Base-by-base conservation (phyloP, 164 flowering plant species). In the Tetracentron sinense region DNA sequence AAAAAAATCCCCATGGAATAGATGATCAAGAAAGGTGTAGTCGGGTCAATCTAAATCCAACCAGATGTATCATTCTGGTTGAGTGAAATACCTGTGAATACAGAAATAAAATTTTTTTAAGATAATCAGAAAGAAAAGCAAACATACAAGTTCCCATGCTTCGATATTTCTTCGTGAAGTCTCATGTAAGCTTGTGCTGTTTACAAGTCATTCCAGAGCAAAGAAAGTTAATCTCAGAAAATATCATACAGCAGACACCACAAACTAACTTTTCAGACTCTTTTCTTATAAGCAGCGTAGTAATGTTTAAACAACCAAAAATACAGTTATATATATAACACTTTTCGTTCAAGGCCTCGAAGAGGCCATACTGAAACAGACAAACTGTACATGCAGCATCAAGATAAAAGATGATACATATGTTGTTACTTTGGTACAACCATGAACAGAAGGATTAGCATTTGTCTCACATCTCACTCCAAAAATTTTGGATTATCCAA, bases 71-170 rank as follows among this genome's bases (percentile, higher is more conserved):
- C 20, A 26, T 4, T 29, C n/a, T 25, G 7, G 16, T 30, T 25
- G 2, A 50, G 16, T 50, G 30, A 23, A 51, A 22, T 25, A 30
- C 44, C 19, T 46, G 23, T 6, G 49, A 57, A 50, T 31, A 49
- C 7, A 53, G 28, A 49, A 57, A 12, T 50, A 6, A 22, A 52
- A 25, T 12, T 26, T 4, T 4, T 33, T 28, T 54, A 4, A 28
- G 22, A 35, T n/a, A 2, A 31, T 31, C 21, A 52, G 2, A 50
- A 56, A 55, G 33, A 6, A 56, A 42, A 23, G 55, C 28, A 53
- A 64, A 77, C 83, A 48, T 84, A 94, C 98, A 54, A 94, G 93
- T 73, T 86, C 97, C 97, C 96, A 91, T 42, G 88, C 93, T 74
- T 87, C 90, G 49, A 86, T 70, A 54, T 72, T 72, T 71, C 77